Evolutionary conservation across 78 protist genomes (phyloP).

Genomic region (Fonticula alba): DNA sequence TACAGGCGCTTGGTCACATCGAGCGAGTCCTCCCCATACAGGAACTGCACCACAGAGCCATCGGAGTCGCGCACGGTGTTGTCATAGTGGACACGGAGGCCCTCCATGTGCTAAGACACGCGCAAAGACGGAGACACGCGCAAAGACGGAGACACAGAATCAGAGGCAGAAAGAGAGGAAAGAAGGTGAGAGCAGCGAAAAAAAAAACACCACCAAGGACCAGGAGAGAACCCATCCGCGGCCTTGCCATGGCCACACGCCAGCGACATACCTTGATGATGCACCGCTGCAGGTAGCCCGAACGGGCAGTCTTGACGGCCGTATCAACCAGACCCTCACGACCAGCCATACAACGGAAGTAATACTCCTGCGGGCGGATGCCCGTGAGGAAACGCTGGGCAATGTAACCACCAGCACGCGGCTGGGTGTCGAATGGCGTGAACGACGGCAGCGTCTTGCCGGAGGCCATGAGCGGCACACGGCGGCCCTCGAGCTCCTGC

Average conservation of each 20-base stretch:
- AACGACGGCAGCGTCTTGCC: constrained; percentile 95
- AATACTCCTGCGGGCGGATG: constrained; percentile 88
- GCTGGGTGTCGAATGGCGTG: constrained; percentile 77
- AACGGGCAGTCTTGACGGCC: constrained; percentile 96
- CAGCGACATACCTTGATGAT: constrained; percentile 66
- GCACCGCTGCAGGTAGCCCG: constrained; percentile 96
- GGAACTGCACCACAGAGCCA: constrained; percentile 74
- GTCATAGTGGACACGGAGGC: constrained; percentile 64
- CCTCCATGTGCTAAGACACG: no score
- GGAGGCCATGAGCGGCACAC: constrained; percentile 91
- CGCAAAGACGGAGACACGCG: no score
- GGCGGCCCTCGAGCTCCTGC: constrained; percentile 97
- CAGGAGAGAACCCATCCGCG: no score
- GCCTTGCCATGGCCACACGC: no score
- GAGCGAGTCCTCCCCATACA: constrained; percentile 94
- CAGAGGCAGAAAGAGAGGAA: no score
- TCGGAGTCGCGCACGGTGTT: constrained; percentile 84
- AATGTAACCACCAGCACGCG: constrained; percentile 90
- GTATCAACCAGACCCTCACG: constrained; percentile 95
- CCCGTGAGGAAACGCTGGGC: constrained; percentile 87
- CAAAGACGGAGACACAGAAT: no score
- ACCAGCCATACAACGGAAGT: constrained; percentile 99
- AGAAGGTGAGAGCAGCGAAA: no score
- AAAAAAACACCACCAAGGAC: no score
- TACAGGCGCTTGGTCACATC: constrained; percentile 42